These are phyloP conservation scores for Clavaria fumosa DNA, from an alignment of 768 basidiomycete species.

Conservation along the genomic window DNA sequence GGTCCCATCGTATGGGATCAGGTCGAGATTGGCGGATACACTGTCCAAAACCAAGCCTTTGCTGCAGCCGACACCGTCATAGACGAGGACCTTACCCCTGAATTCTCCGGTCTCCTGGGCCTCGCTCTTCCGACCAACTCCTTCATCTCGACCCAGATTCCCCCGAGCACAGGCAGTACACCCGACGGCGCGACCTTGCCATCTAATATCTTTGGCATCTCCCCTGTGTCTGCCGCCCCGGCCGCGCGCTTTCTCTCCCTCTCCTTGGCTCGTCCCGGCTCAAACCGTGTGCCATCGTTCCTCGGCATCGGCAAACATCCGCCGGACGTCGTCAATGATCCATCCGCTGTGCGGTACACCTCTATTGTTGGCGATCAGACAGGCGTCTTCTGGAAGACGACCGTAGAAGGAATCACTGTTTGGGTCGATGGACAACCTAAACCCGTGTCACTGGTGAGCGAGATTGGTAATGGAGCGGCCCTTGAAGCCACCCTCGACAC, in stretches of 20 bases:
- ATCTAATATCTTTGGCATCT: conserved; percentile 59
- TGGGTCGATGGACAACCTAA: conserved; percentile 32
- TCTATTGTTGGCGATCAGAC: conserved; percentile 23
- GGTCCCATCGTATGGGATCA: conserved; percentile 63
- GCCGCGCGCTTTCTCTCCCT: conserved; percentile 50
- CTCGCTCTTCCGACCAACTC: conserved; percentile 62
- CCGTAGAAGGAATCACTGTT: conserved; percentile 41
- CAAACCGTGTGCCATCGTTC: conserved; percentile 34
- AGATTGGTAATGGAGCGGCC: conserved; percentile 24
- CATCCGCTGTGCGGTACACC: conserved; percentile 35
- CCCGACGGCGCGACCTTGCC: conserved; percentile 54
- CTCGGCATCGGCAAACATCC: conserved; percentile 65
- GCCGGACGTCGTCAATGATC: conserved; percentile 31
- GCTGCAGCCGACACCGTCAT: conserved; percentile 41
- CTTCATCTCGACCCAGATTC: conserved; percentile 38
- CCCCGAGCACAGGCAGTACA: conserved; percentile 30
- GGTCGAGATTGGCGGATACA: conserved; percentile 48
- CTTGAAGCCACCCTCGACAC: conserved; percentile 63
- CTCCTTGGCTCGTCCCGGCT: conserved; percentile 54
- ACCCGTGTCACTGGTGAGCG: conserved; percentile 26
- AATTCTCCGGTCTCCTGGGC: conserved; percentile 57
- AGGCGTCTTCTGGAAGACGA: conserved; percentile 51
- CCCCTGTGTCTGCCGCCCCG: conserved; percentile 36
- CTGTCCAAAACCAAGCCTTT: conserved; percentile 51
- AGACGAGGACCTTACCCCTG: conserved; percentile 38